Base-by-base conservation (phyloP, 179 eudicot species). In the Gypsophila paniculata region DNA sequence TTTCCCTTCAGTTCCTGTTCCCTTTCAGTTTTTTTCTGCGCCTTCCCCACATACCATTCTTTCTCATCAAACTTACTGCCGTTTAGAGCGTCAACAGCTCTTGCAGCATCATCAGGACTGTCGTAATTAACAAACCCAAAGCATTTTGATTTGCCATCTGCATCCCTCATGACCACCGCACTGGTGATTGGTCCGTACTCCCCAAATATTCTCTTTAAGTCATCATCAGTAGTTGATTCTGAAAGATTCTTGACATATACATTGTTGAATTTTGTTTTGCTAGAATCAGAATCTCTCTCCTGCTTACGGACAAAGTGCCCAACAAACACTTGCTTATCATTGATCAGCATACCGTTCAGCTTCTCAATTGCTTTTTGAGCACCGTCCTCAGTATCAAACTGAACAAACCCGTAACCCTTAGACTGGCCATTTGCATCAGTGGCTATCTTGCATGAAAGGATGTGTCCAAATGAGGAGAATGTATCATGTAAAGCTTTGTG, bases 341-440 rank as follows among this genome's bases (percentile, higher is more conserved):
- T 89, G 12, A 87, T 77, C 11, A 87, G 83, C 93, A 86, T 89
- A 39, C 89, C 91, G 78, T 89, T 46, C 52, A 46, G 52, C 52
- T 46, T 46, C 52, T 46, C 52, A 11, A 46, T 46, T 46, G 52
- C 89, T 75, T 59, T 79, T 71, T 84, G 83, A 58, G 93, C 89
- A 72, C 86, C 73, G 32, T 85, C 91, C 68, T 85, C 93, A 67
- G 44, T 70, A 10, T 87, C 91, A 79, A 80, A 89, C 70, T 89
- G 94, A 19, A 87, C 94, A 82, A 87, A 89, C 6, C 96, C 96
- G 74, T 88, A 84, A 29, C 93, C 96, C 75, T 83, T 81, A 1
- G 96, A 88, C 63, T 85, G 92, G 17, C 92, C 96, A 75, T 81
- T 68, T 22, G 65, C 14, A 82, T 90, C 89, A 29, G 82, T 86